A percentile compares a stretch with the other conserved stretches of the same genome.
These are phyloP conservation scores for Houttuynia cordata DNA, from an alignment of 164 flowering plant species.

Conservation along the genomic window DNA sequence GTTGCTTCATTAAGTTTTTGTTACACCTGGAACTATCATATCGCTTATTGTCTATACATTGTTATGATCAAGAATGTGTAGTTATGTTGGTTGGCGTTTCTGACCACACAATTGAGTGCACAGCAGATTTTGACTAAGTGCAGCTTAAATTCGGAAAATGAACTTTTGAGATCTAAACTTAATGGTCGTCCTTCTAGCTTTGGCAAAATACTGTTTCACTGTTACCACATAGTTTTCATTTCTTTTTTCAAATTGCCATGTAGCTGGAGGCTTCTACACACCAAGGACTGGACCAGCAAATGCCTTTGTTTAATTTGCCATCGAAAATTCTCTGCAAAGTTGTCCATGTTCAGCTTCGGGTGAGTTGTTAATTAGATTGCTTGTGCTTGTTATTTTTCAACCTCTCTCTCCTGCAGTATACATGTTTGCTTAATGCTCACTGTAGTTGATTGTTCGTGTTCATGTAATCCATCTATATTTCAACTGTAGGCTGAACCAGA, in stretches of 20 bases:
- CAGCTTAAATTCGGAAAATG: too few relatives aligned
- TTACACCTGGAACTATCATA: not conserved
- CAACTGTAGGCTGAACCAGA: constrained; percentile 24
- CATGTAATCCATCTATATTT: constrained; percentile 1
- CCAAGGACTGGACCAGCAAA: constrained; percentile 64
- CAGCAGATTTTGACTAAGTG: not conserved
- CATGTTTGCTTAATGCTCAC: not conserved
- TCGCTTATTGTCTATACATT: not conserved
- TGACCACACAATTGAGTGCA: not conserved
- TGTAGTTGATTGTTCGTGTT: too few relatives aligned
- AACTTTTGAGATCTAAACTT: too few relatives aligned
- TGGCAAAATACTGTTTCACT: not conserved
- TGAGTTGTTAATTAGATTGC: constrained; percentile 17
- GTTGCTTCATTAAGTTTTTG: too few relatives aligned
- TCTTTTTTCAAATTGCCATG: constrained; percentile 3
- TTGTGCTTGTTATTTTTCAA: not conserved
- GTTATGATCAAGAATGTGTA: not conserved
- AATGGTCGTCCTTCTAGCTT: not conserved
- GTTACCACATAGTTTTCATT: not conserved
- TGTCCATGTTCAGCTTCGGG: constrained; percentile 70
- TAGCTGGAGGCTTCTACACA: constrained; percentile 89
- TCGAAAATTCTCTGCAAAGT: constrained; percentile 88
- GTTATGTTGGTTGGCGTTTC: not conserved
- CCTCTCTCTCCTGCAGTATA: not conserved
- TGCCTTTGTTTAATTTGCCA: constrained; percentile 78